These are phyloP conservation scores for Capronia coronata DNA, from an alignment of 2,329 filamentous ascomycete species.

Conservation along the genomic window DNA sequence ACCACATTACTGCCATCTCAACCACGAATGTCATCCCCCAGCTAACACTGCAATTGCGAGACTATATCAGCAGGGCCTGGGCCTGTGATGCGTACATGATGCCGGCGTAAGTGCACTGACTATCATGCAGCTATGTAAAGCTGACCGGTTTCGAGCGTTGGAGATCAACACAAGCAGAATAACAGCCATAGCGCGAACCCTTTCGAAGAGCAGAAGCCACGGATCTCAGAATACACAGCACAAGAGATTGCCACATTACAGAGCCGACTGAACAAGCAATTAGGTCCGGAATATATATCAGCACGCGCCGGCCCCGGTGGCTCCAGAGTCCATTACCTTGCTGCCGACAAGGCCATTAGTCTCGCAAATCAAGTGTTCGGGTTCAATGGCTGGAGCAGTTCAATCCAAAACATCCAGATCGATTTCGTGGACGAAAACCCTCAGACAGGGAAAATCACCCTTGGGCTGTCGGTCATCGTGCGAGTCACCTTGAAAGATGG, in stretches of 20 bases:
- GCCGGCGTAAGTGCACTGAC: constrained; percentile 4
- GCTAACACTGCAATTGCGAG: not conserved
- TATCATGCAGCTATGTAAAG: not conserved
- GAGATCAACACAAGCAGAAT: constrained; percentile 29
- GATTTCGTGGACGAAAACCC: constrained; percentile 87
- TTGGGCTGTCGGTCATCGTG: constrained; percentile 85
- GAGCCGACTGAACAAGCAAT: constrained; percentile 78
- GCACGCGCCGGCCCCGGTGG: constrained; percentile 75
- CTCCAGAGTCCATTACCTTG: constrained; percentile 82
- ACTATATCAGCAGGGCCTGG: not conserved
- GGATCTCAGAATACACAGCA: constrained; percentile 77
- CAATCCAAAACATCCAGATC: constrained; percentile 89
- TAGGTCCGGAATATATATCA: constrained; percentile 94
- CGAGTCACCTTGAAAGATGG: constrained; percentile 86
- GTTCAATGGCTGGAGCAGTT: constrained; percentile 95
- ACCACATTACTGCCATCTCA: not conserved
- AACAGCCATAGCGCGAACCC: constrained; percentile 55
- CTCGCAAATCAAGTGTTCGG: constrained; percentile 93
- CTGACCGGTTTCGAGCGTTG: constrained; percentile 17
- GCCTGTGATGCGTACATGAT: constrained; percentile 2
- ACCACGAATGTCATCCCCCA: not conserved
- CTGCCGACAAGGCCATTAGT: constrained; percentile 94
- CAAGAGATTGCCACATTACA: constrained; percentile 83
- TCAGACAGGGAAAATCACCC: constrained; percentile 67
- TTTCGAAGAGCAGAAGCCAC: constrained; percentile 64